Conservation (phyloP, 805 yeast genomes). For the Lipomyces chichibuensis region DNA sequence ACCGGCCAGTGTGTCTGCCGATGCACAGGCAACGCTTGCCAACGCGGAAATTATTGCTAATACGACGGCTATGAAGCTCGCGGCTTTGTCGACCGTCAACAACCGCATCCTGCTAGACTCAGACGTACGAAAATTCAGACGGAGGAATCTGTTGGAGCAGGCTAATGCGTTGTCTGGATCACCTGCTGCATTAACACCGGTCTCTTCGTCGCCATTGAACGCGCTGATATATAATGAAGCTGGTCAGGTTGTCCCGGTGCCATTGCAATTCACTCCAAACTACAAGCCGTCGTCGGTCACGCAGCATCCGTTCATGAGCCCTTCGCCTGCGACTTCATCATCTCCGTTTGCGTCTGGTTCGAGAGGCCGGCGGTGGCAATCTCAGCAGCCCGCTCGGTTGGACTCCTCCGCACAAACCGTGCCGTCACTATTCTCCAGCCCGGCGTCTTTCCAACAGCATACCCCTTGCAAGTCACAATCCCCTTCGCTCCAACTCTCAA, state of each 20-base stretch:
- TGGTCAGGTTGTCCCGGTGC: constrained; percentile 10
- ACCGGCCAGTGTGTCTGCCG: background rate
- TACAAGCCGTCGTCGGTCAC: background rate
- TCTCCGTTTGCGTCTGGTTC: constrained; percentile 6
- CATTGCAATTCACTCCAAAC: background rate
- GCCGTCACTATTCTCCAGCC: background rate
- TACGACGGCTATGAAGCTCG: constrained; percentile 58
- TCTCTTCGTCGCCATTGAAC: constrained; percentile 6
- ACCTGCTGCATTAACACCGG: constrained; percentile 6
- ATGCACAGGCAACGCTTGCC: constrained; percentile 29
- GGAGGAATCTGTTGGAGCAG: constrained; percentile 23
- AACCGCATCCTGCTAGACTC: constrained; percentile 53
- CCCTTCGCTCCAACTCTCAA: background rate
- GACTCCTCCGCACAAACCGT: background rate
- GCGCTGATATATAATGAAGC: constrained; percentile 3
- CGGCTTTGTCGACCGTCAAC: constrained; percentile 68
- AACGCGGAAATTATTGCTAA: constrained; percentile 41
- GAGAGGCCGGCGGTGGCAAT: background rate
- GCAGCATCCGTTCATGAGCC: constrained; percentile 2
- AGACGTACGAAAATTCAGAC: constrained; percentile 41
- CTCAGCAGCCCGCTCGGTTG: constrained; percentile 2
- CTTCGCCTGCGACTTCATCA: constrained; percentile 6
- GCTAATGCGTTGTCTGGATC: constrained; percentile 5
- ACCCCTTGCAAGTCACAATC: constrained; percentile 1
- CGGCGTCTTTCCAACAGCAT: constrained; percentile 6